Evolutionary conservation across 495 filamentous ascomycete genomes (phyloP).

Genomic region (Xylaria venustula): DNA sequence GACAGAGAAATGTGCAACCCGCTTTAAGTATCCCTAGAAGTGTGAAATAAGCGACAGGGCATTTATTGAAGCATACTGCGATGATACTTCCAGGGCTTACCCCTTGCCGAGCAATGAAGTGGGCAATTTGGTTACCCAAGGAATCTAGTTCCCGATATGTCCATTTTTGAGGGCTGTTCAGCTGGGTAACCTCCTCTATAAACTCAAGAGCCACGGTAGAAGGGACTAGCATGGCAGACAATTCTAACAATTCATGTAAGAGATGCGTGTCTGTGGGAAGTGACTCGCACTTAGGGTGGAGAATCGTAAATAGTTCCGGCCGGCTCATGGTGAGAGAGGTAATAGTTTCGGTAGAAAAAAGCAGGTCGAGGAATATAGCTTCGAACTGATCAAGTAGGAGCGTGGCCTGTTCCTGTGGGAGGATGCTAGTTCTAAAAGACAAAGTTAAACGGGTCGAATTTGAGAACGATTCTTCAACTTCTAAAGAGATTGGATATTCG

Average conservation of each 20-base stretch:
- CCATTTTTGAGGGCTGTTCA: slow-evolving; percentile 48
- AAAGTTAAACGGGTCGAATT: slow-evolving; percentile 55
- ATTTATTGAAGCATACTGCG: slow-evolving; percentile 78
- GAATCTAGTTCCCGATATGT: slow-evolving; percentile 60
- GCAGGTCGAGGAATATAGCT: slow-evolving; percentile 46
- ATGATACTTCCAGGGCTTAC: slow-evolving; percentile 55
- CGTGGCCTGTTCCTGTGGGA: slow-evolving; percentile 62
- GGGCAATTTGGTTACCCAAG: slow-evolving; percentile 60
- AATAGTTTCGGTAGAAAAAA: slow-evolving; percentile 32
- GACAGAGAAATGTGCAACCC: slow-evolving; percentile 78
- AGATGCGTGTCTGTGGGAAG: slow-evolving; percentile 46
- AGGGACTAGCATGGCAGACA: slow-evolving; percentile 39
- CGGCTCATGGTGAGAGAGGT: slow-evolving; percentile 20
- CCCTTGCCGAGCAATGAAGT: slow-evolving; percentile 42
- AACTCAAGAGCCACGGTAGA: slow-evolving; percentile 60
- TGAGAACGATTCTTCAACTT: slow-evolving; percentile 55
- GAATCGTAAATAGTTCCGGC: slow-evolving; percentile 50
- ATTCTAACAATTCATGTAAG: slow-evolving; percentile 65
- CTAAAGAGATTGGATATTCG: slow-evolving; percentile 69
- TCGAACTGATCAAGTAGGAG: slow-evolving; percentile 64
- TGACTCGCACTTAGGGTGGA: slow-evolving; percentile 46
- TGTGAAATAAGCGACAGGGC: slow-evolving; percentile 71
- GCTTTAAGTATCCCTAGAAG: slow-evolving; percentile 80
- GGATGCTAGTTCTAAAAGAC: slow-evolving; percentile 57
- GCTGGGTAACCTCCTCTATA: slow-evolving; percentile 38